A percentile compares a stretch with the other conserved stretches of the same genome.
Evolutionary conservation across 345 rosid genomes (phyloP).

Genomic region (Garcia nutans): DNA sequence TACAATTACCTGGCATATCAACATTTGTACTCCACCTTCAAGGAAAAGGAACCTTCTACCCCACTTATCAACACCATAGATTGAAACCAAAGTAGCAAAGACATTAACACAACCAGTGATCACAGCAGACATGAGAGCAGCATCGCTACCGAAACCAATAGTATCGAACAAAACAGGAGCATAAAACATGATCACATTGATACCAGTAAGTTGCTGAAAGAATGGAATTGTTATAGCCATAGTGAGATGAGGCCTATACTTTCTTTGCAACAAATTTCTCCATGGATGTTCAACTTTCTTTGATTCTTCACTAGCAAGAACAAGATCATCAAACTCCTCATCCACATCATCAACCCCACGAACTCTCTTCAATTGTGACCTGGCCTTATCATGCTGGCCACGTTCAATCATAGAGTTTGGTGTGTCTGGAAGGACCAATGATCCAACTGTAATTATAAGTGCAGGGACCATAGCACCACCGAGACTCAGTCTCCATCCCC

Average conservation of each 20-base stretch:
- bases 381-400: constrained; percentile 63
- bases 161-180: constrained; percentile 84
- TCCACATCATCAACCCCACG: constrained; percentile 75
- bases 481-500: constrained; percentile 95
- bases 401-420: constrained; percentile 97
- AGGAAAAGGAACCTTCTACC: constrained; percentile 84
- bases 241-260: constrained; percentile 78
- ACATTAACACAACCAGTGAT: constrained; percentile 73
- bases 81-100: constrained; percentile 64
- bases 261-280: constrained; percentile 69
- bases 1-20: constrained; percentile 67
- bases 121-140: constrained; percentile 79
- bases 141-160: constrained; percentile 65
- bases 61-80: constrained; percentile 80
- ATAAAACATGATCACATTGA: constrained; percentile 84
- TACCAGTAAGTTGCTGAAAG: constrained; percentile 87
- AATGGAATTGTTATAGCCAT: constrained; percentile 76
- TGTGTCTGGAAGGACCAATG: constrained; percentile 83
- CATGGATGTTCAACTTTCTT: constrained; percentile 72
- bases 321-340: constrained; percentile 71
- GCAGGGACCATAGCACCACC: constrained; percentile 99
- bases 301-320: constrained; percentile 74
- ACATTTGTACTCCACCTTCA: constrained; percentile 78
- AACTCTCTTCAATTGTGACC: constrained; percentile 47
- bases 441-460: constrained; percentile 74